Evolutionary conservation across 345 rosid genomes (phyloP).

Genomic region (Mercurialis annua): DNA sequence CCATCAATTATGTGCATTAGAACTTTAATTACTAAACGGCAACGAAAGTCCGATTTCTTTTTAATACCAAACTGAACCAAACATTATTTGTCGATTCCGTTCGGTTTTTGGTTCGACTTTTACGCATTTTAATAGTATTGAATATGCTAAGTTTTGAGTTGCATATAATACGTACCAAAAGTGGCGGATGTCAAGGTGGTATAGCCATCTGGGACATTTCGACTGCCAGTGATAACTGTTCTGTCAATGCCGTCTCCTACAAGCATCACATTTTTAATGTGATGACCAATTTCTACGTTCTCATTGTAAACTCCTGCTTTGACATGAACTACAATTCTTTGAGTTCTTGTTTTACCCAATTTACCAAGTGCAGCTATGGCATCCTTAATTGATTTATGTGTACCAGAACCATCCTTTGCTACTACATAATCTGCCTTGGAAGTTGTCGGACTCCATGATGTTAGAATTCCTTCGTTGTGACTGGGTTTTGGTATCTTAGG

Average conservation of each 20-base stretch:
- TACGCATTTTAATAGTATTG: too few species aligned
- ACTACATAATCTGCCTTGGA: slow-evolving; percentile 43
- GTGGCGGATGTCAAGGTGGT: slow-evolving; percentile 60
- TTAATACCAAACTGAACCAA: too few species aligned
- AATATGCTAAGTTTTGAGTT: too few species aligned
- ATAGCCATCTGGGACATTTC: slow-evolving; percentile 50
- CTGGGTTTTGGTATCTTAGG: neutral
- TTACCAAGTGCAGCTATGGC: slow-evolving; percentile 41
- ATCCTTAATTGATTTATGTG: slow-evolving; percentile 38
- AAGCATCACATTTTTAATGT: slow-evolving; percentile 52
- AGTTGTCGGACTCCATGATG: slow-evolving; percentile 39
- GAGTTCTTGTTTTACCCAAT: slow-evolving; percentile 31
- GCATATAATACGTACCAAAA: slow-evolving; percentile 51
- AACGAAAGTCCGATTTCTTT: too few species aligned
- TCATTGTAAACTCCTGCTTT: slow-evolving; percentile 70
- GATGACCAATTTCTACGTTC: slow-evolving; percentile 44
- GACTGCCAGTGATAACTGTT: slow-evolving; percentile 51
- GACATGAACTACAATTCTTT: slow-evolving; percentile 49
- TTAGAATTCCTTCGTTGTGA: slow-evolving; percentile 37
- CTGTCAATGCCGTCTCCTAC: slow-evolving; percentile 81
- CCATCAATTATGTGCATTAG: neutral
- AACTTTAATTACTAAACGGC: neutral
- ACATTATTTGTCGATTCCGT: too few species aligned
- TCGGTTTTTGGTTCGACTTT: too few species aligned
- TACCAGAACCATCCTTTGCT: slow-evolving; percentile 50